Percentiles rank a stretch among this genome's conserved stretches.
phyloP scores from a whole-genome alignment of 225 moss, liverwort and hornwort genomes.

The Polytrichum formosum region DNA sequence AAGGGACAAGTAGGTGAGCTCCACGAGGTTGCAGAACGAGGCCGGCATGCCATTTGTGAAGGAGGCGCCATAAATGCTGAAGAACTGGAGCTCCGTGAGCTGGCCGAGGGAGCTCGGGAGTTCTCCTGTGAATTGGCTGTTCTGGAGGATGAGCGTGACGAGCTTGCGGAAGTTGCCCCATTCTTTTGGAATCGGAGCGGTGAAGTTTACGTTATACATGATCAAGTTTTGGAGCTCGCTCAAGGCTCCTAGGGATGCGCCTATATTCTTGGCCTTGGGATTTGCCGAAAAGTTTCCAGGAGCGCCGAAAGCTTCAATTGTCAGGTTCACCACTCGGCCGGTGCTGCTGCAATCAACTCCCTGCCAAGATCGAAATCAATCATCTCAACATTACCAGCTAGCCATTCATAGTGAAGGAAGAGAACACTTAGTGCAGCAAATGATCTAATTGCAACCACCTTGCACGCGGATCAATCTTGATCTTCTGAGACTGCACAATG shows the following conservation, averaged over 20 bases:
- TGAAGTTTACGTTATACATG: not conserved
- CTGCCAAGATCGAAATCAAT: not conserved
- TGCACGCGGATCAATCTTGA: too few species aligned
- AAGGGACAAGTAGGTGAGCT: not conserved
- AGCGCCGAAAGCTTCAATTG: not conserved
- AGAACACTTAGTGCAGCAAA: too few species aligned
- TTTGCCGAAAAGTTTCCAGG: not conserved
- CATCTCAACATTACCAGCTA: not conserved
- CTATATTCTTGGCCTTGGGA: conserved; percentile 1
- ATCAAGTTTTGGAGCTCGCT: not conserved
- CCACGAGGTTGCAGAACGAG: not conserved
- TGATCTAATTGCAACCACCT: not conserved
- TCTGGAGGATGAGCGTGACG: not conserved
- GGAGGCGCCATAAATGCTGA: not conserved
- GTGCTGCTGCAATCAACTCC: not conserved
- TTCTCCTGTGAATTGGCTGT: not conserved
- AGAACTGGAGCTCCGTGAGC: not conserved
- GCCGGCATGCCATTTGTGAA: conserved; percentile 4
- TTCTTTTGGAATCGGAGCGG: conserved; percentile 6
- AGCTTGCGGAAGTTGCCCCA: conserved; percentile 1
- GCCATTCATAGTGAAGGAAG: too few species aligned
- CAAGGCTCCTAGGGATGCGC: conserved; percentile 1
- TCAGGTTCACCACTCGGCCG: not conserved
- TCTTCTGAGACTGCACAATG: not conserved
- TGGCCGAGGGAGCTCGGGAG: conserved; percentile 1